Evolutionary conservation across 2,329 filamentous ascomycete genomes (phyloP).

Genomic region (Colletotrichum shisoi): DNA sequence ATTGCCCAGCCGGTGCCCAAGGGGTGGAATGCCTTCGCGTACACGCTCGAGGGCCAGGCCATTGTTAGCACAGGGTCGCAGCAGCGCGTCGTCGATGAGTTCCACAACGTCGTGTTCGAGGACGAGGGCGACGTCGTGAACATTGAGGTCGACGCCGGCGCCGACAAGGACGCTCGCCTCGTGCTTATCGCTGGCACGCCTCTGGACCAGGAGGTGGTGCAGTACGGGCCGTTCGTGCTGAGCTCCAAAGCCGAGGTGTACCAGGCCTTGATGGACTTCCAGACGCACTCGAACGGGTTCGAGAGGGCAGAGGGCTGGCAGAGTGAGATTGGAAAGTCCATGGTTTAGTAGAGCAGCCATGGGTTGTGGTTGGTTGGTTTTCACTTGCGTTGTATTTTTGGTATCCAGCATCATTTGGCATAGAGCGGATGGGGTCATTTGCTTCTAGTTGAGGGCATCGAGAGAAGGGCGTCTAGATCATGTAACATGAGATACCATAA

Average conservation of each 20-base stretch:
- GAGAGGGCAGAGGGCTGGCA: conserved; percentile 81
- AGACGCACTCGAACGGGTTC: conserved; percentile 77
- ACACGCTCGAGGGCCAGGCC: conserved; percentile 78
- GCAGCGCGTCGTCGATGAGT: conserved; percentile 68
- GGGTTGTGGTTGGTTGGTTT: not conserved
- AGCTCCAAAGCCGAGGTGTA: conserved; percentile 75
- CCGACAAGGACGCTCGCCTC: conserved; percentile 65
- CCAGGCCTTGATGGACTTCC: conserved; percentile 79
- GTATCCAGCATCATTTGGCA: not conserved
- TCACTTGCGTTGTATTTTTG: not conserved
- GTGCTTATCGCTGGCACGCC: conserved; percentile 82
- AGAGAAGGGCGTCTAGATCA: not conserved
- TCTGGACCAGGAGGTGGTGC: conserved; percentile 79
- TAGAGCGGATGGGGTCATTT: conserved; percentile 7
- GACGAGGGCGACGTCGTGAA: conserved; percentile 78
- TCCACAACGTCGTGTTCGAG: conserved; percentile 90
- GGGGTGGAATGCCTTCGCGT: conserved; percentile 90
- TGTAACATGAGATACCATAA: conserved; percentile 4
- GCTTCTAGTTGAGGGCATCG: not conserved
- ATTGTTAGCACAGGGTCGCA: conserved; percentile 65
- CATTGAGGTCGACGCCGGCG: conserved; percentile 71
- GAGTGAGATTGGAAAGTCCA: conserved; percentile 85
- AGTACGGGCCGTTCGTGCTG: conserved; percentile 87
- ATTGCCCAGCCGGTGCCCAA: conserved; percentile 77
- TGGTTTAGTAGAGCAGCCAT: conserved; percentile 55